A percentile compares a stretch with the other conserved stretches of the same genome.
phyloP scores from a whole-genome alignment of 176 grass and related monocot species.

The Microstegium vimineum region DNA sequence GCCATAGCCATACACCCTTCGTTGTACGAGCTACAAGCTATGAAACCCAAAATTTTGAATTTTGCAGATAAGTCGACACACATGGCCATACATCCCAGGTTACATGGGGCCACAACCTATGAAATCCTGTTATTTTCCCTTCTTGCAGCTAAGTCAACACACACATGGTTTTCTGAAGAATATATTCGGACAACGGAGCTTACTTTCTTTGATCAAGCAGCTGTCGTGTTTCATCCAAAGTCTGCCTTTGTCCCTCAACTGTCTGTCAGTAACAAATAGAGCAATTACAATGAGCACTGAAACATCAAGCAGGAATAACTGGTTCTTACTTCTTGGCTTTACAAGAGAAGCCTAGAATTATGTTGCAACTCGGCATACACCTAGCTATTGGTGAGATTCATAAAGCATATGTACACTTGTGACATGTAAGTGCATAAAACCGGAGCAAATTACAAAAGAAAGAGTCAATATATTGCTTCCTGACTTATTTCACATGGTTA shows the following conservation, averaged over 20 bases:
- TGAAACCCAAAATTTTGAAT: not conserved
- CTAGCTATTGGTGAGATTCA: not conserved
- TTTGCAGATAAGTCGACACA: too few relatives aligned
- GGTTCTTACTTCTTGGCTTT: not conserved
- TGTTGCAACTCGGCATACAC: not conserved
- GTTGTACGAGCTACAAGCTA: not conserved
- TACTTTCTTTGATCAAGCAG: slow-evolving; percentile 53
- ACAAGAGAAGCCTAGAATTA: not conserved
- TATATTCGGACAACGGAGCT: not conserved
- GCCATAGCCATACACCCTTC: not conserved
- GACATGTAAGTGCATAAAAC: not conserved
- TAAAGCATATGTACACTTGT: not conserved
- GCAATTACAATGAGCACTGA: not conserved
- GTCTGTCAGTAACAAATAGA: slow-evolving; percentile 25
- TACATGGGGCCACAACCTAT: not conserved
- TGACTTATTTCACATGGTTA: not conserved
- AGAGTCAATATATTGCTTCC: not conserved
- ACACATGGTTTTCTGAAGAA: not conserved
- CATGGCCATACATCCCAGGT: not conserved
- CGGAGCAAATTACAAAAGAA: not conserved
- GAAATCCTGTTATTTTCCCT: too few relatives aligned
- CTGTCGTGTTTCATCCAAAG: slow-evolving; percentile 37
- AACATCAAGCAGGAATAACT: not conserved
- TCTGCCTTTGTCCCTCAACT: slow-evolving; percentile 39
- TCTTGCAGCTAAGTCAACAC: not conserved